Evolutionary conservation across 257 asterid genomes (phyloP).

Genomic region (Nicotiana attenuata): DNA sequence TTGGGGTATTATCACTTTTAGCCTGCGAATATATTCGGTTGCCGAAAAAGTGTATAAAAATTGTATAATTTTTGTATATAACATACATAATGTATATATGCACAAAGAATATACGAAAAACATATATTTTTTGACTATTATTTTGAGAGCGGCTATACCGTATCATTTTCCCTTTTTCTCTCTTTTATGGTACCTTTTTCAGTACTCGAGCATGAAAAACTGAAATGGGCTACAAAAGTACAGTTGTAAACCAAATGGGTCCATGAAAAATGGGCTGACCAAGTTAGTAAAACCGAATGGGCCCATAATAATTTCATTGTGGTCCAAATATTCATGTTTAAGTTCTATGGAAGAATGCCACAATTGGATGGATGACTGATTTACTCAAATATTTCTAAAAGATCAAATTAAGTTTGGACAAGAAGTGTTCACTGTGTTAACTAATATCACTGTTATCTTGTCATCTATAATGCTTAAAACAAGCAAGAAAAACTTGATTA

Average conservation of each 20-base stretch:
- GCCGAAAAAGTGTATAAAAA: no score
- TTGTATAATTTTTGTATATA: no score
- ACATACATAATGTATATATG: no score
- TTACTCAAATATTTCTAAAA: not conserved
- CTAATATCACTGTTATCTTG: not conserved
- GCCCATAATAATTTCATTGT: not conserved
- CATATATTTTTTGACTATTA: no score
- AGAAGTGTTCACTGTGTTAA: not conserved
- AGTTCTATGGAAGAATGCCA: not conserved
- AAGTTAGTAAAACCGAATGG: not conserved
- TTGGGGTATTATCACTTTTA: no score
- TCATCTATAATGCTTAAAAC: not conserved
- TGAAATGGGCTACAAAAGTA: not conserved
- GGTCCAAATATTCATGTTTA: not conserved
- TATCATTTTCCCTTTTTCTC: no score
- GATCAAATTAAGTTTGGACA: not conserved
- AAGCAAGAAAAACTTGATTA: not conserved
- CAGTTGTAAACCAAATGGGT: not conserved
- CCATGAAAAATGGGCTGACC: not conserved
- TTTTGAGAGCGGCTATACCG: no score
- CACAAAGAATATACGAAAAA: no score
- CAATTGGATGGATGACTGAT: not conserved
- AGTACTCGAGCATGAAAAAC: not conserved
- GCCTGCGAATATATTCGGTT: no score
- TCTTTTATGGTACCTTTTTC: no score